Evolutionary conservation across 805 yeast species (phyloP).

Genomic region (Candida patagonica): DNA sequence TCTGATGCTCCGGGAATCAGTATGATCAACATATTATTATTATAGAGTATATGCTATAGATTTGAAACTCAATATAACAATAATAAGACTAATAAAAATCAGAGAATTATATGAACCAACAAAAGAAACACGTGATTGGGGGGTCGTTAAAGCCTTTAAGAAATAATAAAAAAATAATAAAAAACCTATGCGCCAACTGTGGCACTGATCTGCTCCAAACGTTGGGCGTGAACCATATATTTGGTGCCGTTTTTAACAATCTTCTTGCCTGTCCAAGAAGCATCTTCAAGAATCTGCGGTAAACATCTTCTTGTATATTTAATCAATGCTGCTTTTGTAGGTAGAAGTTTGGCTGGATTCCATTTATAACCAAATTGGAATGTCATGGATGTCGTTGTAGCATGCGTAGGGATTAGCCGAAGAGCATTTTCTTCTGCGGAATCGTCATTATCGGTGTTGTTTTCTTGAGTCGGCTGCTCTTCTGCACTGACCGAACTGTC

Average conservation of each 20-base stretch:
- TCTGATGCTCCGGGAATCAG: conserved; percentile 29
- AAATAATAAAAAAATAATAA: not conserved
- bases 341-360: conserved; percentile 11
- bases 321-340: conserved; percentile 6
- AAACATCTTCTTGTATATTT: conserved; percentile 21
- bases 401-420: conserved; percentile 4
- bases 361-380: conserved; percentile 12
- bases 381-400: conserved; percentile 7
- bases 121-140: not conserved
- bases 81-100: no score
- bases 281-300: conserved; percentile 13
- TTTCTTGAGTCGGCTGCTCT: not conserved
- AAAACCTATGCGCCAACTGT: not conserved
- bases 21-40: conserved; percentile 22
- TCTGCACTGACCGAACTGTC: not conserved
- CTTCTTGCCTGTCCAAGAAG: conserved; percentile 20
- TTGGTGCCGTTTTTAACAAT: conserved; percentile 15
- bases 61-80: no score
- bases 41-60: conserved; percentile 1
- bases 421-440: conserved; percentile 4
- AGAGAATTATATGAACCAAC: no score
- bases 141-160: not conserved
- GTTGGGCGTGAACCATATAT: conserved; percentile 15
- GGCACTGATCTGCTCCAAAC: conserved; percentile 7
- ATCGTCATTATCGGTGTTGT: conserved; percentile 10